phyloP scores from a whole-genome alignment of 495 filamentous ascomycete species.

The Barbatosphaeria neglecta region DNA sequence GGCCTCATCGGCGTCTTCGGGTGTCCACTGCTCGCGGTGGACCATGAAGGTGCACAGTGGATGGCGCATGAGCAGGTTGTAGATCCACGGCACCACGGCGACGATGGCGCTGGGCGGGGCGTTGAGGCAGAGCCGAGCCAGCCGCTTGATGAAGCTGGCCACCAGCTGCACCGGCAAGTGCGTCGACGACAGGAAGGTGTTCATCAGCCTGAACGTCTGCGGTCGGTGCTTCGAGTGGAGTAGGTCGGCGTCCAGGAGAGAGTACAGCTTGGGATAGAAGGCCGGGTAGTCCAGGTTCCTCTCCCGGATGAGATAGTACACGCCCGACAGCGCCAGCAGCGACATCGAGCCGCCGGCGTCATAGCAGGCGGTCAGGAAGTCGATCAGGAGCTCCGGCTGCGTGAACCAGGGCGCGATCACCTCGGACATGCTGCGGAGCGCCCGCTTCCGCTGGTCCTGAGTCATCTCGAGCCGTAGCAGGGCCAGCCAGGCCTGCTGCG shows the following conservation, averaged over 20 bases:
- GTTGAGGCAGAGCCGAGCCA: slow-evolving; percentile 68
- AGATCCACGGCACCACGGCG: slow-evolving; percentile 79
- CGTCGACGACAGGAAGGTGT: slow-evolving; percentile 83
- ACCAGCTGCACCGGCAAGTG: slow-evolving; percentile 86
- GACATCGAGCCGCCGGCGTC: slow-evolving; percentile 74
- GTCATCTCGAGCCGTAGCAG: slow-evolving; percentile 56
- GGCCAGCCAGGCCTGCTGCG: slow-evolving; percentile 76
- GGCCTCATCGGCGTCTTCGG: slow-evolving; percentile 41
- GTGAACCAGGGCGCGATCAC: slow-evolving; percentile 80
- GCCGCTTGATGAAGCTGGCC: slow-evolving; percentile 89
- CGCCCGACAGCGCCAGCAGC: slow-evolving; percentile 77
- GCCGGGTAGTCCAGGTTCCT: slow-evolving; percentile 92
- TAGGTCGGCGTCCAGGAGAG: slow-evolving; percentile 69
- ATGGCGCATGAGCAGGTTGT: slow-evolving; percentile 87
- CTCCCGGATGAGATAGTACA: slow-evolving; percentile 88
- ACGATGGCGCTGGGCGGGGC: slow-evolving; percentile 85
- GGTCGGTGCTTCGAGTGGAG: slow-evolving; percentile 90
- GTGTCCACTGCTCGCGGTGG: slow-evolving; percentile 57
- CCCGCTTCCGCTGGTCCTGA: slow-evolving; percentile 63
- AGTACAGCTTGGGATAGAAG: slow-evolving; percentile 92
- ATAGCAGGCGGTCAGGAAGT: slow-evolving; percentile 91
- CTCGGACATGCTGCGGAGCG: slow-evolving; percentile 60
- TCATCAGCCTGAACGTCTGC: slow-evolving; percentile 82
- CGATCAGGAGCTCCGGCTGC: slow-evolving; percentile 82
- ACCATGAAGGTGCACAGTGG: slow-evolving; percentile 91